Evolutionary conservation across 2,329 filamentous ascomycete species (phyloP), one percentile per base, ranked within the genome.

Genomic region (Rutstroemia sp.): DNA sequence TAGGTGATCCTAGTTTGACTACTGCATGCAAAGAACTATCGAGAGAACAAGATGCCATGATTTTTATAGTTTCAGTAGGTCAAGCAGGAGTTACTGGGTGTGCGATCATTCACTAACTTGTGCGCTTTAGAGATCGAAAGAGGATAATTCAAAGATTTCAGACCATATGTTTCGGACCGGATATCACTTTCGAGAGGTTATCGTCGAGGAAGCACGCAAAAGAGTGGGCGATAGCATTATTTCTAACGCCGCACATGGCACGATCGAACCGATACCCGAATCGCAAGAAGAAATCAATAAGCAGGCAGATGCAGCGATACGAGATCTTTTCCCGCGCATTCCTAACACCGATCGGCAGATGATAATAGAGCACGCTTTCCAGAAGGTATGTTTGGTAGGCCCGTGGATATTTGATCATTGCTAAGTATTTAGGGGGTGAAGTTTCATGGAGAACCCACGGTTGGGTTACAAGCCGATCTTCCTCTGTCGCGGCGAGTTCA

Each of bases 41-140:
- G 1, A 76, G 83, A 61, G 79, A 83, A 62, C 74, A 75, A 51
- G 82, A 77, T 63, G 81, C 80, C 46, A 80, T 84, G 78, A 80
- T 86, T 16, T 86, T 83, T 63, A 85, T 86, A 57, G 83, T 87
- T 49, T 83, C 82, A 65, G 83, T 85, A 75, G 63, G 79, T 70
- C 16, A 49, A 21, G 39, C 12, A 21, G 16, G 25, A 18, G 18
- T 8, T 19, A 25, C 30, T 45, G 25, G 58, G 41, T 59, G 47
- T 21, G 44, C 14, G 5, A 25, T 56, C 54, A 53, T 16, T 30
- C 19, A 39, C 59, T 58, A 42, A 58, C 48, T 47, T 37, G 19
- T 48, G 18, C 16, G 7, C 44, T 34, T 27, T 23, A 66, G 63
- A 59, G 49, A 9, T 62, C 60, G 25, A 67, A 64, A 51, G 65